Base-by-base conservation (phyloP, 148 eudicot genomes). In the Nyssa sinensis region DNA sequence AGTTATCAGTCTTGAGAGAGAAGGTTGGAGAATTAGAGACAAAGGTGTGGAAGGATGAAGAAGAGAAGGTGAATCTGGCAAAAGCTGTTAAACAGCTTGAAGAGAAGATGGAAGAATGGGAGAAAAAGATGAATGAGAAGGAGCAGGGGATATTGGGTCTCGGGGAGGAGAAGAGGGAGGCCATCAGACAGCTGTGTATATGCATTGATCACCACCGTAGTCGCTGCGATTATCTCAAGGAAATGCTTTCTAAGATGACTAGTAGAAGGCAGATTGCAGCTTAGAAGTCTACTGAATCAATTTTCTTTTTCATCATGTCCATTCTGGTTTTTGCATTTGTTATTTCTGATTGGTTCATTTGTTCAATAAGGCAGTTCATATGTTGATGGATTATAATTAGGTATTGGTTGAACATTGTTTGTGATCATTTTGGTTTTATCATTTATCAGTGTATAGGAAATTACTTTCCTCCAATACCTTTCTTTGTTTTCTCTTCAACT, bases 151-250 rank as follows among this genome's bases (percentile, higher is more conserved):
- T 87, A 3, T 49, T 67, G 44, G 86, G 74, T 4, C 69, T 93
- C 7, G 82, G 83, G 33, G 93, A 90, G 62, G 93, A 90, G 86
- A 93, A 93, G 76, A 86, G 87, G 34, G 90, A 90, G 75, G 98
- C 90, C 14, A 93, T 93, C 64, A 86, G 84, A 80, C 96, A 90
- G 82, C 75, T 93, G 68, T 90, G 93, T 58, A 76, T 90, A 37
- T 88, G 89, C 89, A 78, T 78, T 5, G 98, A 89, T 53, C 81
- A 85, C 79, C 84, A 88, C 70, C 84, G 82, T 14, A 77, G 66
- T 69, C 91, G 87, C 24, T 83, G 83, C 37, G 80, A 82, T 58
- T 81, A 87, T 83, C 88, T 94, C 59, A 84, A 75, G 78, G 84
- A 74, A 32, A 75, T 66, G 30, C 66, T 90, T 29, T 66, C 67